A percentile compares a stretch with the other conserved stretches of the same genome.
Conservation (phyloP, 331 rosid genomes). For the Pyrus hybrid region DNA sequence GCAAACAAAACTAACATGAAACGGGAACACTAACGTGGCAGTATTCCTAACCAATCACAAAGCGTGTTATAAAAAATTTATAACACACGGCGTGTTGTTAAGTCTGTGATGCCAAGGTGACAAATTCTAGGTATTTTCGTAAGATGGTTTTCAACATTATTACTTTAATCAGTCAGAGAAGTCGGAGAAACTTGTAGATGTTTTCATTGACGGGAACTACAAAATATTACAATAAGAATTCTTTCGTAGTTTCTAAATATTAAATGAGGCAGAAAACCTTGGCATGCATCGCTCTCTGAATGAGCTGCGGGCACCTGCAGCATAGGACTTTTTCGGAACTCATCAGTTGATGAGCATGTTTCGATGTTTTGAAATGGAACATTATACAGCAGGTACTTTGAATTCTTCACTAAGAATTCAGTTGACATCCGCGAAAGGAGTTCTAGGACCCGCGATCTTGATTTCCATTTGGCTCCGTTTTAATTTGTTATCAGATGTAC, state of each 20-base stretch:
- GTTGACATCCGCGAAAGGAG: conserved; percentile 68
- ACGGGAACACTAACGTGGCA: no score
- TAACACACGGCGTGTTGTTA: no score
- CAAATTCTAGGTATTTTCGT: not conserved
- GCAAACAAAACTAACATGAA: not conserved
- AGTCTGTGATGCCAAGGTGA: no score
- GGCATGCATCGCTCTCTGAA: no score
- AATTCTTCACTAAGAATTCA: not conserved
- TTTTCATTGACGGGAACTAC: not conserved
- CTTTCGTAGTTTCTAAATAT: not conserved
- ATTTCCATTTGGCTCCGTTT: conserved; percentile 34
- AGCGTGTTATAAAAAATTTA: no score
- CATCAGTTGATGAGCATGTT: conserved; percentile 25
- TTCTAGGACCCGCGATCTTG: conserved; percentile 45
- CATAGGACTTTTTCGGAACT: not conserved
- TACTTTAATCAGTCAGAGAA: not conserved
- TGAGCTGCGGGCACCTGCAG: not conserved
- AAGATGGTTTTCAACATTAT: not conserved
- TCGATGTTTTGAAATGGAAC: not conserved
- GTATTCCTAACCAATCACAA: no score
- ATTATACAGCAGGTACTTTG: not conserved
- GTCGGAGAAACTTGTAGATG: not conserved
- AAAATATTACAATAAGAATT: not conserved
- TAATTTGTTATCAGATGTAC: conserved; percentile 9
- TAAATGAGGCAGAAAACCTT: not conserved